Evolutionary conservation across 257 asterid species (phyloP), one percentile per base, ranked within the genome.

Genomic region (Linderniella brevidens): DNA sequence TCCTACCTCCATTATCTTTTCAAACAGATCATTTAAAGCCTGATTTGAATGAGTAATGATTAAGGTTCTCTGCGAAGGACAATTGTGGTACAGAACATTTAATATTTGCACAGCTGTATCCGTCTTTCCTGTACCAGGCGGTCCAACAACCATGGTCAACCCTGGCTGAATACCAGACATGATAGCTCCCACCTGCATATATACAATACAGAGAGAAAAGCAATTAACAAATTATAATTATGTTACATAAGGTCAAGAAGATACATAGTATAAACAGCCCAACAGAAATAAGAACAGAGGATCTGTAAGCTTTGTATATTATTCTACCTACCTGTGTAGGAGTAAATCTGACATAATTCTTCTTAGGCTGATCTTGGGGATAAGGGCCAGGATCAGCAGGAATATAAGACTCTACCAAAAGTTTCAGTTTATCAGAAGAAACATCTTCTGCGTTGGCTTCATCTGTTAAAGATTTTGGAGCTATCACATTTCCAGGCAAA

Each of bases 101-200:
- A 90, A 63, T 59, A 90, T 75, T 66, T 85, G 98, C 58, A 90
- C 98, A 13, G 98, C 98, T 11, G 98, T 90, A 62, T 90, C 98
- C 4, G 98, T 90, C 75, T 90, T 90, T 59, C 98, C 98, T 3
- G 98, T 90, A 67, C 98, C 98, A 54, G 98, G 98, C 57, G 98
- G 98, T 57, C 98, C 98, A 19, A 90, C 98, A 63, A 90, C 98
- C 98, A 85, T 90, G 32, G 94, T 76, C 62, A 90, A 68, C 55
- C 98, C 98, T 29, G 98, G 98, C 60, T 90, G 98, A 75, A 81
- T 63, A 37, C 98, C 98, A 20, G 96, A 90, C 19, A 68, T 66
- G 66, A 90, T 85, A 29, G 92, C 93, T 65, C 72, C 93, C 64
- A 85, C 77, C 98, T 90, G 75, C 70, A 48, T 15, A 8, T 18